Evolutionary conservation across 2,329 filamentous ascomycete genomes (phyloP).

Genomic region (Cadophora malorum): DNA sequence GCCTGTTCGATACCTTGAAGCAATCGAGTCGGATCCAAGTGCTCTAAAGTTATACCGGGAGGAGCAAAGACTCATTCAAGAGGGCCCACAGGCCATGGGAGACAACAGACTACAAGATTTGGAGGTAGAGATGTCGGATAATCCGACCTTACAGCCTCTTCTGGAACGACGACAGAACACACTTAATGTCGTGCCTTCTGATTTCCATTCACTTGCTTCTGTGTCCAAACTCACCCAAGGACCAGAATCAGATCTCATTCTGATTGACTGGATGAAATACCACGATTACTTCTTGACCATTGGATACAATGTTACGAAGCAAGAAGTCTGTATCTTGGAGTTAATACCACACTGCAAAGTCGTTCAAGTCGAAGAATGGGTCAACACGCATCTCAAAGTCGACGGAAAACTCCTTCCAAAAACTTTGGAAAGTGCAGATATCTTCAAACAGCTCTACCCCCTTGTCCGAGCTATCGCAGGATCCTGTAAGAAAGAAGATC

Average conservation of each 20-base stretch:
- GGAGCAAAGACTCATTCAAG: slow-evolving; percentile 3
- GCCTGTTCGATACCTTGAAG: background rate
- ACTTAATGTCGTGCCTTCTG: background rate
- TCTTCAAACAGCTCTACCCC: slow-evolving; percentile 2
- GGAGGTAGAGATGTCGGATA: background rate
- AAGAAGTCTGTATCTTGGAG: slow-evolving; percentile 11
- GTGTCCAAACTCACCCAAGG: background rate
- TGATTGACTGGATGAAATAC: slow-evolving; percentile 14
- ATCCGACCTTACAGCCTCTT: background rate
- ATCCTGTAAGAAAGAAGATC: background rate
- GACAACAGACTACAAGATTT: slow-evolving; percentile 1
- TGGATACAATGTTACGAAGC: slow-evolving; percentile 14
- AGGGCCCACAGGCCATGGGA: slow-evolving; percentile 7
- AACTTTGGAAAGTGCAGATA: background rate
- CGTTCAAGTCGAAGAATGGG: background rate
- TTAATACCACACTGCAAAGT: slow-evolving; percentile 10
- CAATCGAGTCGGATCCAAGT: background rate
- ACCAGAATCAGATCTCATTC: slow-evolving; percentile 1
- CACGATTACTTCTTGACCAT: slow-evolving; percentile 9
- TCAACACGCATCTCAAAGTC: background rate
- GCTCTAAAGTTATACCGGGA: background rate
- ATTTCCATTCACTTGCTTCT: slow-evolving; percentile 11
- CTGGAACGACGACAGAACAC: slow-evolving; percentile 2
- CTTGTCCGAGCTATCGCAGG: background rate
- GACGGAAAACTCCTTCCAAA: background rate